phyloP scores from a whole-genome alignment of 306 rosid species.

The Vachellia collinsii region DNA sequence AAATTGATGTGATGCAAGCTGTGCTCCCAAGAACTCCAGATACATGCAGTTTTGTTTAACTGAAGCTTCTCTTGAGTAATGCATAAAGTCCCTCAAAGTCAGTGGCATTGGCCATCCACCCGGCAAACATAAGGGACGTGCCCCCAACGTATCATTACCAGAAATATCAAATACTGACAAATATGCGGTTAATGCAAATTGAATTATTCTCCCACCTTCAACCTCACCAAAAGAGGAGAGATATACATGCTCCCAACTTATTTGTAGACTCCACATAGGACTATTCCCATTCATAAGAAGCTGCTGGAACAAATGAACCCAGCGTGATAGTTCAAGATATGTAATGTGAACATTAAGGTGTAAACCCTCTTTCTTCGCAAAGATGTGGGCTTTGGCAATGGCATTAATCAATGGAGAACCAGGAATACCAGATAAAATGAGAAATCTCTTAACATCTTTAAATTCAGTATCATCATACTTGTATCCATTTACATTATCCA shows the following conservation, averaged over 20 bases:
- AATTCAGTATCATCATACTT: slow-evolving; percentile 49
- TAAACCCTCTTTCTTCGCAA: slow-evolving; percentile 70
- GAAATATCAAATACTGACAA: slow-evolving; percentile 43
- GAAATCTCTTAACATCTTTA: slow-evolving; percentile 69
- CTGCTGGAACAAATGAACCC: slow-evolving; percentile 84
- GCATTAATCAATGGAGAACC: slow-evolving; percentile 58
- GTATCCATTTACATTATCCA: slow-evolving; percentile 44
- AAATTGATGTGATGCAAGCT: slow-evolving; percentile 58
- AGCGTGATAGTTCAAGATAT: slow-evolving; percentile 81
- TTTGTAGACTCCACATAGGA: slow-evolving; percentile 78
- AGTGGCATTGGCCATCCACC: slow-evolving; percentile 88
- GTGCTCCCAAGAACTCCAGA: slow-evolving; percentile 69
- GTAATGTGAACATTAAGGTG: slow-evolving; percentile 56
- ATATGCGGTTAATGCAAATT: slow-evolving; percentile 53
- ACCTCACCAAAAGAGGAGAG: slow-evolving; percentile 74
- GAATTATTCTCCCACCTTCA: slow-evolving; percentile 53
- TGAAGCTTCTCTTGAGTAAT: slow-evolving; percentile 65
- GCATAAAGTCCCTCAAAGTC: slow-evolving; percentile 59
- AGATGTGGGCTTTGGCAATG: slow-evolving; percentile 77
- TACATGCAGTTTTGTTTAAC: slow-evolving; percentile 76
- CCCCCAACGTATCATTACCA: slow-evolving; percentile 43
- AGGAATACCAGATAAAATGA: slow-evolving; percentile 71
- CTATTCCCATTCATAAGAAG: slow-evolving; percentile 70
- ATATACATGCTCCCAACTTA: slow-evolving; percentile 90
- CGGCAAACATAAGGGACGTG: slow-evolving; percentile 58